These are phyloP conservation scores for Butyriboletus loyo DNA, from an alignment of 768 basidiomycete genomes.

Conservation along the genomic window DNA sequence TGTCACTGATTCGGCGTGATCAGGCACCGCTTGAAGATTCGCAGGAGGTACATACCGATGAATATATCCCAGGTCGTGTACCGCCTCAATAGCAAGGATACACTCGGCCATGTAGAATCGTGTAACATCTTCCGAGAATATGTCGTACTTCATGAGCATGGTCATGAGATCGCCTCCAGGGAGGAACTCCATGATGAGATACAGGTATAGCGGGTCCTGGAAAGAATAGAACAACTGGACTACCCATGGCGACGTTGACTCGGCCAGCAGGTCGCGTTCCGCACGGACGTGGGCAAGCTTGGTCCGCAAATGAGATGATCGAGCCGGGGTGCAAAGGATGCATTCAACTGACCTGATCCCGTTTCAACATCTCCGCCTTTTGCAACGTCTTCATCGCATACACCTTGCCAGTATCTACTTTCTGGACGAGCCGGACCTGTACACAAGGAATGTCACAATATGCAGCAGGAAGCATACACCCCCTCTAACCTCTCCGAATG, in stretches of 20 bases:
- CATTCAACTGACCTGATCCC: conserved; percentile 76
- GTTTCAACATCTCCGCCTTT: conserved; percentile 99
- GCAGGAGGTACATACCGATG: conserved; percentile 65
- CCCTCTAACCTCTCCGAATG: conserved; percentile 87
- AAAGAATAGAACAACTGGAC: conserved; percentile 98
- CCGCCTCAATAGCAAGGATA: conserved; percentile 95
- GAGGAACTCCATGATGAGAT: conserved; percentile 93
- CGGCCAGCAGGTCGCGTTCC: conserved; percentile 93
- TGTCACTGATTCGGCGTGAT: conserved; percentile 61
- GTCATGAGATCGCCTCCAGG: conserved; percentile 99
- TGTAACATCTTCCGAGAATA: conserved; percentile 97
- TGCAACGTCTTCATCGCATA: conserved; percentile 99
- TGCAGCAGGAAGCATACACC: not conserved
- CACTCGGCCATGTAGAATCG: conserved; percentile 99
- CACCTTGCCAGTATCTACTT: conserved; percentile 95
- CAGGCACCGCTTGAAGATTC: not conserved
- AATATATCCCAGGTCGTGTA: conserved; percentile 98
- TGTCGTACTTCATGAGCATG: conserved; percentile 99
- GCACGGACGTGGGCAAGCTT: conserved; percentile 97
- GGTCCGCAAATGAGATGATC: conserved; percentile 7
- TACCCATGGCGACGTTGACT: conserved; percentile 96
- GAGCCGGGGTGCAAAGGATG: not conserved
- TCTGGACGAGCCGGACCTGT: conserved; percentile 93
- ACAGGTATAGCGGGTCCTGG: conserved; percentile 93
- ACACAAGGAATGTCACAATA: conserved; percentile 4